Evolutionary conservation across 2,329 filamentous ascomycete species (phyloP), one percentile per base, ranked within the genome.

Genomic region (Corinectria fuckeliana): DNA sequence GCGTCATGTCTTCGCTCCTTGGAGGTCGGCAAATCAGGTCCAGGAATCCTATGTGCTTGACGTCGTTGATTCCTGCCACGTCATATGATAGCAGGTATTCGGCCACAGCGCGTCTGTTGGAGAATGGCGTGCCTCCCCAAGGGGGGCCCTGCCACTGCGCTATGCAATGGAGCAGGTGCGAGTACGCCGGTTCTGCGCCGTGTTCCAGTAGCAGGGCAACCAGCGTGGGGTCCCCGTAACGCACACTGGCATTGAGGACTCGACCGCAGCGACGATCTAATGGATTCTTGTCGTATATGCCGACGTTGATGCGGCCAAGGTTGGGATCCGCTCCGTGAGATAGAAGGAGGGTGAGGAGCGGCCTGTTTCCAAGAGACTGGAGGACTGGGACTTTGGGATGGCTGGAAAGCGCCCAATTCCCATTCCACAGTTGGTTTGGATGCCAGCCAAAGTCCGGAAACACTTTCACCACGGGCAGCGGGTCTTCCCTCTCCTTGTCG

Each of bases 391-490:
- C 36, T 16, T 45, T 51, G 47, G n/a, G 20, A 3, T 16, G 5
- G 32, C 26, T 56, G 10, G 18, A 5, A 16, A 30, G 9, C 11
- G 10, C 21, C 7, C 6, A 8, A 2, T 13, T n/a, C 20, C 48
- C 28, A n/a, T 34, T 38, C 48, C 48, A 51, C 13, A 45, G 30
- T 41, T 57, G 55, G 23, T 57, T 57, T 32, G 55, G 55, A 47
- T 57, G 39, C 48, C 48, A 57, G 20, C 55, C 48, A 45, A 52
- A 47, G 23, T 47, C 48, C 18, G 51, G 55, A 26, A 57, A 57
- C 11, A 57, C n/a, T 14, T 47, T 7, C 9, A 57, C 13, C 38
- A 57, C 18, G 39, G 39, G 16, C 7, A 57, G 21, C 4, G 55
- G 41, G 18, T 51, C 48, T 16, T 39, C n/a, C n/a, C n/a, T n/a